Evolutionary conservation across 805 yeast species (phyloP), one percentile per base, ranked within the genome.

Genomic region (Cyberlindnera petersonii): DNA sequence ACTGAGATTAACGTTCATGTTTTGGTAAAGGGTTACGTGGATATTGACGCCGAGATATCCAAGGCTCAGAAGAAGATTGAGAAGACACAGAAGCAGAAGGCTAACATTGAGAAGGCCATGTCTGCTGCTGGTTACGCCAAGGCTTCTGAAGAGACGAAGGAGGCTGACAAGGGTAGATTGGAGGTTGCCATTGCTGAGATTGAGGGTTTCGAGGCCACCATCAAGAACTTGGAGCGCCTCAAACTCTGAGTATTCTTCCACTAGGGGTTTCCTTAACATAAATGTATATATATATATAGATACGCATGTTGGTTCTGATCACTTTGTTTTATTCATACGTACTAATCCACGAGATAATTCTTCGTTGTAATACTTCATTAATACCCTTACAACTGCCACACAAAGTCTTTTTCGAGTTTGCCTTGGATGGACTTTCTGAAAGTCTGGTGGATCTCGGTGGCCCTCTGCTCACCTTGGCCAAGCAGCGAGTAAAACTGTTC

Each of bases 21-120:
- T 22, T 72, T 93, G 60, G 96, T 91, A 42, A 89, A 87, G 72
- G 98, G 98, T 39, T 89, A 84, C 60, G 80, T 93, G 51, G 97
- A 91, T 63, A 75, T 89, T 52, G 97, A 88, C 55, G 83, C 83
- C 40, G 98, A 93, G 68, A 85, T 93, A 55, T 59, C 70, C 52
- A 93, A 91, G 74, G 93, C 88, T 26, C 63, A 70, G 55, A 78
- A 77, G 74, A 91, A 85, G 69, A 72, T 89, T 55, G 73, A 63
- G 44, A 83, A 82, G 63, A 75, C 82, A 31, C 63, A 67, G 50
- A 80, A 76, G 53, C 66, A 76, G 47, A 74, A 76, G 56, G 72
- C 71, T 47, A 73, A 75, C 56, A 72, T 86, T 45, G 77, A 79
- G 49, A 91, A 87, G 66, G 74, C 81, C 34, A 77, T 86, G 50